These are phyloP conservation scores for Xylaria sp. DNA, from an alignment of 2,329 filamentous ascomycete genomes.

Conservation along the genomic window DNA sequence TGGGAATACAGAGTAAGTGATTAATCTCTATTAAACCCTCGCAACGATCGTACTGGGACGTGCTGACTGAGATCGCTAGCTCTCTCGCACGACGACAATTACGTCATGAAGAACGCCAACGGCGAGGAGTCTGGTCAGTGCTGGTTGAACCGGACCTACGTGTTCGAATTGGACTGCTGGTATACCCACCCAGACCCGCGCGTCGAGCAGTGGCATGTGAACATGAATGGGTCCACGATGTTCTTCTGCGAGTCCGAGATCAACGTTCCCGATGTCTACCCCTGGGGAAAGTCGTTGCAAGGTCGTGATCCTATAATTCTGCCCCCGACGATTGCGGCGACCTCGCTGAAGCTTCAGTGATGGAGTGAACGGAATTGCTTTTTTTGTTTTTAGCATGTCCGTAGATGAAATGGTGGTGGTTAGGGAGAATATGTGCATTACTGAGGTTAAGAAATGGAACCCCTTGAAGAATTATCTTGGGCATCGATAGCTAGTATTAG, in stretches of 20 bases:
- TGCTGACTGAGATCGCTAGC: conserved; percentile 5
- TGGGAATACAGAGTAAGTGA: conserved; percentile 20
- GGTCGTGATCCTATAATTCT: background rate
- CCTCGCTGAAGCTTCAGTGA: background rate
- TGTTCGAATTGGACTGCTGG: conserved; percentile 29
- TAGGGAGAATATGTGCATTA: too few species aligned
- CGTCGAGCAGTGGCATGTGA: conserved; percentile 13
- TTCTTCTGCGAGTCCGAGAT: conserved; percentile 30
- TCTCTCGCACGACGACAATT: background rate
- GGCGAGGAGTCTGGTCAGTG: conserved; percentile 10
- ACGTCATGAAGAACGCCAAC: conserved; percentile 11
- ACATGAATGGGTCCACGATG: conserved; percentile 31
- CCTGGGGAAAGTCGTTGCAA: background rate
- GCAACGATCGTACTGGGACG: too few species aligned
- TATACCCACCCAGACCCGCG: conserved; percentile 1
- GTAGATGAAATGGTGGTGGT: too few species aligned
- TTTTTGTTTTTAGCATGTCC: too few species aligned
- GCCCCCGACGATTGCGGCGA: background rate
- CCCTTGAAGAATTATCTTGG: background rate
- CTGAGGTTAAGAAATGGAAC: too few species aligned
- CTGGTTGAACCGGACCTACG: conserved; percentile 18
- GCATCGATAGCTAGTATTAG: background rate
- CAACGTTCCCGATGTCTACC: background rate
- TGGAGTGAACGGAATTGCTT: too few species aligned
- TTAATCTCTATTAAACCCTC: too few species aligned